Percentiles rank a stretch among this genome's conserved stretches.
phyloP scores from a whole-genome alignment of 2,329 filamentous ascomycete species.

The Graphilbum ipis-grandicollis region DNA sequence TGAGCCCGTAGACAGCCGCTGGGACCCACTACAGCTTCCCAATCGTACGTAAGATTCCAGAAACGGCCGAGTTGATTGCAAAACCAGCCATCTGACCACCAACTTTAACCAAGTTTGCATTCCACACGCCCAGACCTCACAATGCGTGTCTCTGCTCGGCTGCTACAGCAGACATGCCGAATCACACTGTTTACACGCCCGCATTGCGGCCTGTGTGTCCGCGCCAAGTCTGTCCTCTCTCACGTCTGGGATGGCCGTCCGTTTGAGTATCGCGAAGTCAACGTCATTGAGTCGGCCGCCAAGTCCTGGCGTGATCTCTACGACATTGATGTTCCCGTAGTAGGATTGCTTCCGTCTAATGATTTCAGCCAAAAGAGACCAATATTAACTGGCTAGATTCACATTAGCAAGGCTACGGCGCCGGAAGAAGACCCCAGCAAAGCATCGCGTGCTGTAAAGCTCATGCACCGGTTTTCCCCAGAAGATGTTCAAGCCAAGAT shows the following conservation, averaged over 20 bases:
- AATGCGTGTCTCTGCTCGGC: constrained; percentile 33
- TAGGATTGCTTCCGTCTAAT: constrained; percentile 22
- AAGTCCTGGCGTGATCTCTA: constrained; percentile 56
- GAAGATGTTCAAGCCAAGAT: constrained; percentile 51
- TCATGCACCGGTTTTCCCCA: constrained; percentile 62
- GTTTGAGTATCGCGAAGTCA: constrained; percentile 51
- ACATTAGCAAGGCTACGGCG: constrained; percentile 39
- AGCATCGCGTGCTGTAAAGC: constrained; percentile 43
- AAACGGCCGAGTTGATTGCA: no score
- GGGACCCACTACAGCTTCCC: not conserved
- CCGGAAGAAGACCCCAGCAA: constrained; percentile 34
- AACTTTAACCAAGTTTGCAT: not conserved
- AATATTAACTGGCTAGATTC: no score
- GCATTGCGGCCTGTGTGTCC: constrained; percentile 53
- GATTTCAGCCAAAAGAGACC: no score
- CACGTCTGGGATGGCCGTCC: constrained; percentile 49
- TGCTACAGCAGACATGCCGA: constrained; percentile 36
- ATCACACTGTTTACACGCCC: constrained; percentile 62
- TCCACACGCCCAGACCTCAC: not conserved
- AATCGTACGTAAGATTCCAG: no score
- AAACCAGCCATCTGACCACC: no score
- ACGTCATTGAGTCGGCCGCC: constrained; percentile 46
- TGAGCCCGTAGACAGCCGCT: no score
- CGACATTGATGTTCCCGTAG: constrained; percentile 69
- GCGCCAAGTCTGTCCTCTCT: constrained; percentile 51